phyloP scores from a whole-genome alignment of 1,284 basidiomycete genomes.

The Boletus semigastroideus region DNA sequence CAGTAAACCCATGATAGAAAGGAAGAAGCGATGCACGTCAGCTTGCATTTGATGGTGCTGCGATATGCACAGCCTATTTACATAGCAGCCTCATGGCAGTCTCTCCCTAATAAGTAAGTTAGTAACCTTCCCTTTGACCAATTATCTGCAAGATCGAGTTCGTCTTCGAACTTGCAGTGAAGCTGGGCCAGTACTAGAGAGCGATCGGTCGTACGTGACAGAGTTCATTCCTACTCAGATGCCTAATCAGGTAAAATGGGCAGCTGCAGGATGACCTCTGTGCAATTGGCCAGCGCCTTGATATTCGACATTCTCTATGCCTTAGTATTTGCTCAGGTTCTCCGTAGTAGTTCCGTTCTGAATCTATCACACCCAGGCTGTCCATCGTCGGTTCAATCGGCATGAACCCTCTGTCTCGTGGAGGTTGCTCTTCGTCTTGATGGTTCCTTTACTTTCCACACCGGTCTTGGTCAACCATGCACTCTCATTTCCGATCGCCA shows the following conservation, averaged over 20 bases:
- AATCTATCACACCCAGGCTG: conserved; percentile 4
- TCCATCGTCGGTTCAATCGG: conserved; percentile 20
- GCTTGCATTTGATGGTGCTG: not conserved
- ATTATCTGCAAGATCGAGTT: no score
- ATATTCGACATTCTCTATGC: conserved; percentile 19
- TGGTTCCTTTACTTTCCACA: conserved; percentile 15
- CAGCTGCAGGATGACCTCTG: not conserved
- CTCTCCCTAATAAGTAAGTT: no score
- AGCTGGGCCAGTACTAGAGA: no score
- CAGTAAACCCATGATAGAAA: not conserved
- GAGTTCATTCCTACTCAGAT: not conserved
- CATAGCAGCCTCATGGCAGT: not conserved
- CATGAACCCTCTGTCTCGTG: conserved; percentile 20
- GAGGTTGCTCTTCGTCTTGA: conserved; percentile 12
- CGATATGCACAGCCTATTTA: not conserved
- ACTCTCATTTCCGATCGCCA: conserved; percentile 2
- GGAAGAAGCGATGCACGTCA: not conserved
- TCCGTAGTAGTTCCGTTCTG: not conserved
- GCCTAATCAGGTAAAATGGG: conserved; percentile 3
- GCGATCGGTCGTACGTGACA: no score
- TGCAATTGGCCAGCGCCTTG: not conserved
- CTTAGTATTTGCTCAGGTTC: conserved; percentile 12
- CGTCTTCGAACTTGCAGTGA: no score
- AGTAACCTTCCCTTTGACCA: no score
- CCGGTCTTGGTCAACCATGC: conserved; percentile 10